Evolutionary conservation across 345 rosid genomes (phyloP).

Genomic region (Eucalyptus lansdowneana): DNA sequence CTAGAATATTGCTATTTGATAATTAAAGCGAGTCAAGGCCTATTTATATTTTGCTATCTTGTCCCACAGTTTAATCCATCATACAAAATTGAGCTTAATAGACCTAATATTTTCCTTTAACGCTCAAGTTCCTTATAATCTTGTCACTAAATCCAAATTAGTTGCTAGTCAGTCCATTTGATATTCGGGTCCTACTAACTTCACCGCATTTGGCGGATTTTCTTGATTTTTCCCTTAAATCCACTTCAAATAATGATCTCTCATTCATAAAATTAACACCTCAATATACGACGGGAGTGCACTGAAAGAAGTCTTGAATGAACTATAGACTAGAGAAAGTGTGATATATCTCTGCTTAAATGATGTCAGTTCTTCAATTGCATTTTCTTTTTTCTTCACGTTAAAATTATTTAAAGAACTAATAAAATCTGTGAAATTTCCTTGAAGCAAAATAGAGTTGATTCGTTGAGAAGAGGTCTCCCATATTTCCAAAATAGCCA

Average conservation of each 20-base stretch:
- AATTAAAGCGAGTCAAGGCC: background rate
- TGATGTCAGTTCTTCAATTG: background rate
- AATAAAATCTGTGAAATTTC: background rate
- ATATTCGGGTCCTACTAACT: background rate
- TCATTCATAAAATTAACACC: background rate
- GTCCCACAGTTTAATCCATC: background rate
- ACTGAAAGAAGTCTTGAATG: background rate
- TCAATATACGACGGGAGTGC: background rate
- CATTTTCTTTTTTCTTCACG: background rate
- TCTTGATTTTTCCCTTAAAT: background rate
- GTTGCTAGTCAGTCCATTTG: background rate
- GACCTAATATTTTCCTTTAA: background rate
- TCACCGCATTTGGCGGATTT: background rate
- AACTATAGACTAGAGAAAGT: background rate
- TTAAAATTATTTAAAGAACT: too few relatives aligned
- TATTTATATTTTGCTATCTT: background rate
- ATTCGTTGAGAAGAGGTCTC: background rate
- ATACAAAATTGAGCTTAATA: background rate
- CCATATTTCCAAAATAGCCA: background rate
- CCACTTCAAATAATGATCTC: background rate
- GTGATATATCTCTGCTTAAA: background rate
- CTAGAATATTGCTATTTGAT: background rate
- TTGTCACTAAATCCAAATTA: background rate
- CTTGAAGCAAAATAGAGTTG: background rate
- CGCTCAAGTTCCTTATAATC: background rate